Evolutionary conservation across 176 grass and related monocot genomes (phyloP).

Genomic region (Triticum dicoccoides): DNA sequence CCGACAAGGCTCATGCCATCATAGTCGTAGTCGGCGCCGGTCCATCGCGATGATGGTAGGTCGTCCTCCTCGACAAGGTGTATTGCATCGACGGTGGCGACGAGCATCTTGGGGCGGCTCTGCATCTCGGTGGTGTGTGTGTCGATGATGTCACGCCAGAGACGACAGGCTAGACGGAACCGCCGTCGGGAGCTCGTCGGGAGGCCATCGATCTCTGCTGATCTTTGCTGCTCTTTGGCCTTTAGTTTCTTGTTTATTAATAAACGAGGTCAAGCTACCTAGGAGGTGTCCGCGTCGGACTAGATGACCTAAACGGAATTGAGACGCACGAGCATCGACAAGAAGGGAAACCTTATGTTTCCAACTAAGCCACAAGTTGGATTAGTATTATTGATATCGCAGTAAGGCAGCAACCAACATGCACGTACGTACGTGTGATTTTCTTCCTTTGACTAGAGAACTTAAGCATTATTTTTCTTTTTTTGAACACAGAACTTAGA

Average conservation of each 20-base stretch:
- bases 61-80: not conserved
- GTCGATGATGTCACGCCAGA: conserved; percentile 14
- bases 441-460: too few species aligned
- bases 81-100: not conserved
- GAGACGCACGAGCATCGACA: not conserved
- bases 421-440: too few species aligned
- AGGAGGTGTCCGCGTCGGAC: not conserved
- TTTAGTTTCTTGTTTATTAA: not conserved
- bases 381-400: too few species aligned
- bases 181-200: not conserved
- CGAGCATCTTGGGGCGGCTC: not conserved
- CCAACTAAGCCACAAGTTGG: too few species aligned
- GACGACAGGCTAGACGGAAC: conserved; percentile 15
- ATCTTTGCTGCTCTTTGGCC: not conserved
- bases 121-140: not conserved
- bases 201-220: not conserved
- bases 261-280: not conserved
- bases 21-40: too few species aligned
- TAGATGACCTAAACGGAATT: not conserved
- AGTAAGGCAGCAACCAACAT: too few species aligned
- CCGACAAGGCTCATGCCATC: not conserved
- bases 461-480: too few species aligned
- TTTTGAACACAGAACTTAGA: too few species aligned
- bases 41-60: not conserved
- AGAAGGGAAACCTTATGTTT: too few species aligned